Conservation (phyloP, 805 yeast species). For the Soucietia sequanensis region DNA sequence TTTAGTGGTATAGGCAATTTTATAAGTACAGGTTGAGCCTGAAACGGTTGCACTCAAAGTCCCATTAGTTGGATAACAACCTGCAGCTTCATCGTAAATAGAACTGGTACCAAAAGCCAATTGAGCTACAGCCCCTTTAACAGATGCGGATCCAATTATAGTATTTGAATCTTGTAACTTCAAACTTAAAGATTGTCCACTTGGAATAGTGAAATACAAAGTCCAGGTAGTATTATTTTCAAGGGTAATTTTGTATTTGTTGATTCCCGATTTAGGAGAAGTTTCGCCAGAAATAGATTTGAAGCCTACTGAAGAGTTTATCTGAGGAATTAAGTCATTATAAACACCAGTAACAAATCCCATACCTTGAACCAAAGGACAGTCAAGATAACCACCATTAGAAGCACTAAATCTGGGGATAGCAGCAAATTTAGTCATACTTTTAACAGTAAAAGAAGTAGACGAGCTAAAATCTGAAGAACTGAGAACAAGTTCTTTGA, state of each 20-base stretch:
- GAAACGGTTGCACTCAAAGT: slow-evolving; percentile 34
- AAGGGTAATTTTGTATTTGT: slow-evolving; percentile 13
- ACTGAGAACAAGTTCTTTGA: slow-evolving; percentile 10
- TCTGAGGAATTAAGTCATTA: slow-evolving; percentile 24
- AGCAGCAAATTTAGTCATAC: slow-evolving; percentile 12
- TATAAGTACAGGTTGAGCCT: slow-evolving; percentile 29
- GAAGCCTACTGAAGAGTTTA: slow-evolving; percentile 7
- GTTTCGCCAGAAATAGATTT: slow-evolving; percentile 2
- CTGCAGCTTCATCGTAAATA: slow-evolving; percentile 60
- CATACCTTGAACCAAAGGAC: slow-evolving; percentile 70
- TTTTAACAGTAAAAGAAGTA: slow-evolving; percentile 4
- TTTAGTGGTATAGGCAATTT: slow-evolving; percentile 39
- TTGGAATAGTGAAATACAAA: slow-evolving; percentile 13
- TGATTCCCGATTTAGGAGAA: slow-evolving; percentile 11
- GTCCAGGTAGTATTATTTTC: slow-evolving; percentile 13
- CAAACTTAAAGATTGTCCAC: slow-evolving; percentile 30
- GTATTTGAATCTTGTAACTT: slow-evolving; percentile 17
- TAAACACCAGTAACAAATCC: slow-evolving; percentile 71
- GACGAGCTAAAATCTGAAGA: slow-evolving; percentile 4
- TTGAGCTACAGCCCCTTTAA: slow-evolving; percentile 20
- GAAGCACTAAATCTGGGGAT: slow-evolving; percentile 10
- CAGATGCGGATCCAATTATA: slow-evolving; percentile 15
- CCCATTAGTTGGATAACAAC: slow-evolving; percentile 54
- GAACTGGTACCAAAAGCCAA: slow-evolving; percentile 22
- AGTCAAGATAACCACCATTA: slow-evolving; percentile 1